Conservation (phyloP, 257 asterid species). For the Anisodus tanguticus region DNA sequence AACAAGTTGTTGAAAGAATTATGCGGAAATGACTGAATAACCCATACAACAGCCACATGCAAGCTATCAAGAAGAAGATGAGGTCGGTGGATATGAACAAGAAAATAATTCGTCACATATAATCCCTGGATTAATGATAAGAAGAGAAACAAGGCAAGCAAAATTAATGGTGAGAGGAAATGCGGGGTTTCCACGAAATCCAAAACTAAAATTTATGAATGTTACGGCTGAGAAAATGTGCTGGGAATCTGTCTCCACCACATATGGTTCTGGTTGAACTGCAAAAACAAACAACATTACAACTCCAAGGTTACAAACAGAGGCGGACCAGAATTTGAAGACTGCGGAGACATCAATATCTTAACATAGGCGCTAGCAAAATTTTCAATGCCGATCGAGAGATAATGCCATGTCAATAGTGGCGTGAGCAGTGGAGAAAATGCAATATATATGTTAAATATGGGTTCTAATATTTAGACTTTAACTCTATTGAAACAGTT, state of each 20-base stretch:
- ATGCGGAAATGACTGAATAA: slow-evolving; percentile 23
- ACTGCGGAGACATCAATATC: too few species aligned
- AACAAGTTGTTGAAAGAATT: slow-evolving; percentile 17
- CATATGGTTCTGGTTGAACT: slow-evolving; percentile 38
- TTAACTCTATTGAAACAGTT: too few species aligned
- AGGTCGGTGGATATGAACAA: not conserved
- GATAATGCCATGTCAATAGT: too few species aligned
- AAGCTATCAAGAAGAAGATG: slow-evolving; percentile 8
- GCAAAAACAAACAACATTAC: slow-evolving; percentile 27
- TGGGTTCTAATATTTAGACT: too few species aligned
- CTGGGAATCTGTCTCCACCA: slow-evolving; percentile 27
- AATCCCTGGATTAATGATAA: not conserved
- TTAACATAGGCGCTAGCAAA: too few species aligned
- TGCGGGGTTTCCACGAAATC: not conserved
- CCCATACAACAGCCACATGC: not conserved
- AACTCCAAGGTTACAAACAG: not conserved
- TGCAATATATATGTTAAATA: too few species aligned
- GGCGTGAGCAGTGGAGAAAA: too few species aligned
- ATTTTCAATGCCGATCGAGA: too few species aligned
- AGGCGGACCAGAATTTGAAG: too few species aligned
- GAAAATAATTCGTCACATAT: not conserved
- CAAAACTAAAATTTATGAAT: not conserved
- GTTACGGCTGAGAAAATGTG: slow-evolving; percentile 27
- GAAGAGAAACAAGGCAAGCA: not conserved
- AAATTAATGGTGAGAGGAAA: not conserved